Percentiles rank a stretch among this genome's conserved stretches.
These are phyloP conservation scores for Schizochytrium sp. DNA, from an alignment of 108 stramenopile species.

Conservation along the genomic window DNA sequence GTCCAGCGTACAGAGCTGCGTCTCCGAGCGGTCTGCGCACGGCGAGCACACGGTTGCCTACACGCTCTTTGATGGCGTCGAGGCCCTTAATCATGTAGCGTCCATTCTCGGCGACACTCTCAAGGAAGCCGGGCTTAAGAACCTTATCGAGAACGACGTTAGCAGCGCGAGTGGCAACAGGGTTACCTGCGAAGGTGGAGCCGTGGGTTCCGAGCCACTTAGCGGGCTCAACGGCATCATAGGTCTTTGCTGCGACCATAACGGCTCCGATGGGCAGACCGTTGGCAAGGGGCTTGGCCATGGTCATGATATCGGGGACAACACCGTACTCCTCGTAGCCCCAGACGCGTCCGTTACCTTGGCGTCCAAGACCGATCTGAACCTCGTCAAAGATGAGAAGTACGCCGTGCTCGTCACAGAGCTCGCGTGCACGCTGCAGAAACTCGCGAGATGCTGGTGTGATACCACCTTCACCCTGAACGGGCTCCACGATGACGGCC, in stretches of 20 bases:
- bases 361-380: conserved; percentile 96
- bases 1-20: conserved; percentile 24
- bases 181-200: conserved; percentile 96
- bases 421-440: conserved; percentile 82
- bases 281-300: conserved; percentile 96
- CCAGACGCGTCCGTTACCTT: conserved; percentile 86
- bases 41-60: conserved; percentile 83
- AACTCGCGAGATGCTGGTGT: conserved; percentile 85
- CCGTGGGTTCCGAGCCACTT: conserved; percentile 94
- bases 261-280: conserved; percentile 99
- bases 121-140: conserved; percentile 83
- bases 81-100: conserved; percentile 84
- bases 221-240: conserved; percentile 67
- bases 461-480: conserved; percentile 98
- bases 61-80: conserved; percentile 79
- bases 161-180: conserved; percentile 84
- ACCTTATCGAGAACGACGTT: conserved; percentile 89
- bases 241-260: conserved; percentile 87
- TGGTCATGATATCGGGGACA: conserved; percentile 94
- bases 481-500: conserved; percentile 93
- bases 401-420: conserved; percentile 87
- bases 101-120: conserved; percentile 87
- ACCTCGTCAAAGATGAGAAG: conserved; percentile 96
- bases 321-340: conserved; percentile 85
- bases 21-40: conserved; percentile 80